Evolutionary conservation across 495 filamentous ascomycete species (phyloP).

Genomic region (Baudoinia panamericana): DNA sequence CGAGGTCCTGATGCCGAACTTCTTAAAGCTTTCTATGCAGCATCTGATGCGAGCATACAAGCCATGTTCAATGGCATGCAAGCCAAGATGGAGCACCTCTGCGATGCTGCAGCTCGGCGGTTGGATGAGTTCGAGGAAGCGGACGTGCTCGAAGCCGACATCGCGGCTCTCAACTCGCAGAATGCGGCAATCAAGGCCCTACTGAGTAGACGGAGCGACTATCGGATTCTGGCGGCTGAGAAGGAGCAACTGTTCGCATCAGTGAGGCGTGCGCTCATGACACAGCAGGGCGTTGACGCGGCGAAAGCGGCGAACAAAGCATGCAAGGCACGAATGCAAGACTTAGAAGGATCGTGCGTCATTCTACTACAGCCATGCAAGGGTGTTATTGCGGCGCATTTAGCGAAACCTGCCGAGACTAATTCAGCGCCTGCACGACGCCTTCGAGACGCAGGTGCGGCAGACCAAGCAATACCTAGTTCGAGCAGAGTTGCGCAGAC

Average conservation of each 20-base stretch:
- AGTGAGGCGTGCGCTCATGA: slow-evolving; percentile 9
- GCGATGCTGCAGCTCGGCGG: not conserved
- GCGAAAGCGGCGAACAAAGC: slow-evolving; percentile 7
- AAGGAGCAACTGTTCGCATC: slow-evolving; percentile 8
- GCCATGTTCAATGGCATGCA: not conserved
- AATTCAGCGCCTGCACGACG: slow-evolving; percentile 1
- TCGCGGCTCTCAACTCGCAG: not conserved
- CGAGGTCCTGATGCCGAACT: slow-evolving; percentile 1
- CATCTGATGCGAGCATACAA: slow-evolving; percentile 1
- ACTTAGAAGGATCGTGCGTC: slow-evolving; percentile 7
- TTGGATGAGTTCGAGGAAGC: slow-evolving; percentile 6
- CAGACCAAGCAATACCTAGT: not conserved
- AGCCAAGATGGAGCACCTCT: not conserved
- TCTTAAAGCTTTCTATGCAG: slow-evolving; percentile 1
- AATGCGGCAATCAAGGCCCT: not conserved
- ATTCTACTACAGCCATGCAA: slow-evolving; percentile 1
- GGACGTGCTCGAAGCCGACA: slow-evolving; percentile 1
- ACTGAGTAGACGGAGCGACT: slow-evolving; percentile 1
- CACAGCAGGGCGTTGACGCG: not conserved
- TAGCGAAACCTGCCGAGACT: slow-evolving; percentile 2
- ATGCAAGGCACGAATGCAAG: slow-evolving; percentile 1
- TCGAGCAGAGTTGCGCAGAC: slow-evolving; percentile 18
- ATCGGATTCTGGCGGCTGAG: slow-evolving; percentile 2
- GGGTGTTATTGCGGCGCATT: slow-evolving; percentile 1
- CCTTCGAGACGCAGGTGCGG: not conserved